These are phyloP conservation scores for Nemania sp. DNA, from an alignment of 2,329 filamentous ascomycete genomes.

Conservation along the genomic window DNA sequence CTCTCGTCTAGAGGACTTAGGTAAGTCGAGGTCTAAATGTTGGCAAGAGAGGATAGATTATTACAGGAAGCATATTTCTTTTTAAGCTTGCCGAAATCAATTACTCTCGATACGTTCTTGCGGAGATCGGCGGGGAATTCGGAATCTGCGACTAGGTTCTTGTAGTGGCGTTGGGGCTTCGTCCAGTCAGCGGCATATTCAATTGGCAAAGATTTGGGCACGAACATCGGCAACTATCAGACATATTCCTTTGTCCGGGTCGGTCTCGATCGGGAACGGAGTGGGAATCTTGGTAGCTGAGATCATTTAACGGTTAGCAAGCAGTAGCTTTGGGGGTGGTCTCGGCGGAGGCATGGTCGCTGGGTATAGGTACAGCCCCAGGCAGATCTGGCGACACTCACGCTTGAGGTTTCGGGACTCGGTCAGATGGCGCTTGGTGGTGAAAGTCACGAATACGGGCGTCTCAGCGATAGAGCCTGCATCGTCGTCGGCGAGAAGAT, in stretches of 20 bases:
- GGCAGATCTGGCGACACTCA: not conserved
- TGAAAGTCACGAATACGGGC: constrained; percentile 65
- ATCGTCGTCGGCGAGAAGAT: constrained; percentile 55
- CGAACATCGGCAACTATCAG: constrained; percentile 72
- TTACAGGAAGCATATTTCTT: constrained; percentile 78
- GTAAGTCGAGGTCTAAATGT: constrained; percentile 3
- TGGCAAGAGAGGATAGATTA: not conserved
- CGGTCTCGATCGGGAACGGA: constrained; percentile 73
- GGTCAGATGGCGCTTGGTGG: constrained; percentile 66
- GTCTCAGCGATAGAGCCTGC: constrained; percentile 49
- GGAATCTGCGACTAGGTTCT: constrained; percentile 78
- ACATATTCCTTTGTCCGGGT: constrained; percentile 62
- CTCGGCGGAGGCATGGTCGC: no score
- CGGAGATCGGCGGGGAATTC: constrained; percentile 69
- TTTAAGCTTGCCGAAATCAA: constrained; percentile 78
- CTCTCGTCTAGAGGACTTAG: constrained; percentile 60
- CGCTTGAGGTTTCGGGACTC: constrained; percentile 59
- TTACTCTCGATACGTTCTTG: constrained; percentile 72
- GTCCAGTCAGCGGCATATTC: constrained; percentile 6
- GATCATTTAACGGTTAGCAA: constrained; percentile 60
- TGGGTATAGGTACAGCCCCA: no score
- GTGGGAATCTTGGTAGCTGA: constrained; percentile 73
- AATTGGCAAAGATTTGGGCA: not conserved
- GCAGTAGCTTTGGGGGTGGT: no score
- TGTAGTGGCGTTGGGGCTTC: constrained; percentile 62